phyloP scores from a whole-genome alignment of 768 basidiomycete species.

The Mycena alexandri region DNA sequence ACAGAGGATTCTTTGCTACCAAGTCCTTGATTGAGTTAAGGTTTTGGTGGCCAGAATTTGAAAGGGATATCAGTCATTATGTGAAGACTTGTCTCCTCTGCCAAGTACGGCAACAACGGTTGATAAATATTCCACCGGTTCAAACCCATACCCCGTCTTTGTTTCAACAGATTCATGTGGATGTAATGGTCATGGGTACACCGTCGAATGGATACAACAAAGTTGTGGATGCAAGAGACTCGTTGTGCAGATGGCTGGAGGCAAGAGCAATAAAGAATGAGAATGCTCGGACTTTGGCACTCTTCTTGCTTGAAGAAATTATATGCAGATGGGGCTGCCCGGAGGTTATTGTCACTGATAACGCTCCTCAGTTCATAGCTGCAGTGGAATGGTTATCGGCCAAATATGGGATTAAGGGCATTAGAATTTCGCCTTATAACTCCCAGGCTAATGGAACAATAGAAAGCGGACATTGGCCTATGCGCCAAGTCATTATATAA shows the following conservation, averaged over 20 bases:
- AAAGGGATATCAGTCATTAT: conserved; percentile 46
- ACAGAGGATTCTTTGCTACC: conserved; percentile 31
- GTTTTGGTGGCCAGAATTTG: conserved; percentile 42
- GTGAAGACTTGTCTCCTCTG: conserved; percentile 48
- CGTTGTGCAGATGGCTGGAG: neutral
- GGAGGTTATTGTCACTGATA: neutral
- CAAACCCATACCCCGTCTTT: neutral
- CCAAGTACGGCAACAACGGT: conserved; percentile 40
- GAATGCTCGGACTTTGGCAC: neutral
- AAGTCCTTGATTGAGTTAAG: conserved; percentile 11
- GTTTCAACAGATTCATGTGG: neutral
- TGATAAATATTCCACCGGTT: conserved; percentile 23
- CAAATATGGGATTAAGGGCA: neutral
- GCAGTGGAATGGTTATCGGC: neutral
- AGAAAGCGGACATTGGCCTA: neutral
- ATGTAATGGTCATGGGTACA: neutral
- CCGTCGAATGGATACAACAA: neutral
- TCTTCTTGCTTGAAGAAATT: neutral
- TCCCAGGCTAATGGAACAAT: neutral
- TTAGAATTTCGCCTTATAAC: neutral
- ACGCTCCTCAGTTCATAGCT: neutral
- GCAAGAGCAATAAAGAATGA: no score
- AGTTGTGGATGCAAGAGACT: neutral
- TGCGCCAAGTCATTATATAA: neutral
- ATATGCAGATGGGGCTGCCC: no score